These are phyloP conservation scores for Alternaria sp. DNA, from an alignment of 2,329 filamentous ascomycete genomes.

Conservation along the genomic window DNA sequence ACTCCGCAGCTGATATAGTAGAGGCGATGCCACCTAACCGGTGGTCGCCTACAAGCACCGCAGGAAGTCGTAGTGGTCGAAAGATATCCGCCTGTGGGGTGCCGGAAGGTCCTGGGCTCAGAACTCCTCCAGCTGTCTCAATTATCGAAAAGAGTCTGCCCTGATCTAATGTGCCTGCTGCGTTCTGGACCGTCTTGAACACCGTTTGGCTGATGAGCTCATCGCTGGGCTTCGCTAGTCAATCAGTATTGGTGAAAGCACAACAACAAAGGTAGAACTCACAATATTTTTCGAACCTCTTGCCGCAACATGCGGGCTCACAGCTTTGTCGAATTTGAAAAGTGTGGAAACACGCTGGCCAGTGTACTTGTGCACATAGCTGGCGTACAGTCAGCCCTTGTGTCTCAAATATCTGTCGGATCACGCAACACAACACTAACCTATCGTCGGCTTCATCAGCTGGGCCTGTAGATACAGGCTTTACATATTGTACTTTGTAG, in stretches of 20 bases:
- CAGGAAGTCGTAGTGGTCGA: constrained; percentile 73
- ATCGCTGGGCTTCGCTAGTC: constrained; percentile 31
- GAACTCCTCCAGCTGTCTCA: constrained; percentile 82
- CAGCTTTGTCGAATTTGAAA: constrained; percentile 74
- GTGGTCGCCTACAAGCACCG: constrained; percentile 76
- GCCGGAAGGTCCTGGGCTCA: constrained; percentile 79
- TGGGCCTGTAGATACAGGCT: constrained; percentile 81
- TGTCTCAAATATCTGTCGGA: not conserved
- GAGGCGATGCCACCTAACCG: constrained; percentile 80
- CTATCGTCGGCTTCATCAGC: constrained; percentile 71
- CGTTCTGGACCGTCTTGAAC: constrained; percentile 21
- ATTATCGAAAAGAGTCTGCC: constrained; percentile 61
- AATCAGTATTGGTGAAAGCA: not conserved
- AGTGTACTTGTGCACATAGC: constrained; percentile 69
- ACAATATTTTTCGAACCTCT: constrained; percentile 33
- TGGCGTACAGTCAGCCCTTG: constrained; percentile 36
- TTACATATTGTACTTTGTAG: constrained; percentile 68
- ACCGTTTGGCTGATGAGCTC: constrained; percentile 24
- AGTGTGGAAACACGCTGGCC: constrained; percentile 65
- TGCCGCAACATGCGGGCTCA: constrained; percentile 80
- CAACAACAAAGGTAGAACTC: constrained; percentile 3
- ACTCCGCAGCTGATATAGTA: constrained; percentile 82
- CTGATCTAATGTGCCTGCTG: constrained; percentile 11
- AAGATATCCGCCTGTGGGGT: constrained; percentile 81
- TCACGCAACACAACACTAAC: constrained; percentile 50